Percentiles rank a stretch among this genome's conserved stretches.
Evolutionary conservation across 78 protist genomes (phyloP).

Genomic region (Chrysochromulina parva): DNA sequence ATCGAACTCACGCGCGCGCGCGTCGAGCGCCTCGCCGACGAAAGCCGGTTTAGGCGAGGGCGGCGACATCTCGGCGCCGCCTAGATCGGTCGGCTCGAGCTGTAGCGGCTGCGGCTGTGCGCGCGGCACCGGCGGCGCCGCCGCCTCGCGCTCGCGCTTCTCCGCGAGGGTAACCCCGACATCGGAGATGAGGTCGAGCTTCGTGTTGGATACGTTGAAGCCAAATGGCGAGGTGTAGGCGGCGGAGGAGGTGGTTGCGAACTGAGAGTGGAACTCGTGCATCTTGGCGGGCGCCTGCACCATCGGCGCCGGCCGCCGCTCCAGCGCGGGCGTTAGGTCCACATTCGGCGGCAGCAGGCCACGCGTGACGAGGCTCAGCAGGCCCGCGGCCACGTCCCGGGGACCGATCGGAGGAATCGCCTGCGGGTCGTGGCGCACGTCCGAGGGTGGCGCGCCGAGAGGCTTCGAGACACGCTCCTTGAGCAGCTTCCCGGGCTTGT

Average conservation of each 20-base stretch:
- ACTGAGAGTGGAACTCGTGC: neutral
- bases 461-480: neutral
- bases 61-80: too few species aligned
- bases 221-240: neutral
- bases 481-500: neutral
- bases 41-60: too few species aligned
- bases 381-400: neutral
- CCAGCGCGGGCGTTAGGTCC: constrained; percentile 1
- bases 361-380: neutral
- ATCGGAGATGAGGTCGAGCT: neutral
- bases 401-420: neutral
- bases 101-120: too few species aligned
- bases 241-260: neutral
- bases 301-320: neutral
- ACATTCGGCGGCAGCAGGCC: neutral
- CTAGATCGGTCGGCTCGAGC: too few species aligned
- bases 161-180: neutral
- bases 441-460: neutral
- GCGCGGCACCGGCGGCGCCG: too few species aligned
- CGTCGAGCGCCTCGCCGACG: too few species aligned
- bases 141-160: too few species aligned
- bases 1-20: neutral
- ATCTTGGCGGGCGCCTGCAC: neutral
- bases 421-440: neutral
- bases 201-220: neutral